Conservation (phyloP, 1,284 basidiomycete species). For the Amylostereum chailletii region DNA sequence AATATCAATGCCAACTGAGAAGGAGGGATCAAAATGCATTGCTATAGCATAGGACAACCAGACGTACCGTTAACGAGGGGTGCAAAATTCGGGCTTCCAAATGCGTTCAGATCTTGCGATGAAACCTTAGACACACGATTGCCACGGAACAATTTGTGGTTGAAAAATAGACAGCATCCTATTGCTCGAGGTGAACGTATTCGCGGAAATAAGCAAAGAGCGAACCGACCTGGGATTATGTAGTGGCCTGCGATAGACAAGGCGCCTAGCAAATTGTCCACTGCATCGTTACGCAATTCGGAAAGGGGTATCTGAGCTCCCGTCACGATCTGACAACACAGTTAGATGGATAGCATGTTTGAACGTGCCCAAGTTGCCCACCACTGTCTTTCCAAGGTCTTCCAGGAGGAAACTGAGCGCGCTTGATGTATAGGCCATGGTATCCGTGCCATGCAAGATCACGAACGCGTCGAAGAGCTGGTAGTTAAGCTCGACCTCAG, state of each 20-base stretch:
- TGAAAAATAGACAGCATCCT: constrained; percentile 86
- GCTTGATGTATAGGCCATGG: constrained; percentile 85
- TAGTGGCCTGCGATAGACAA: constrained; percentile 84
- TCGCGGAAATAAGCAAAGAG: not conserved
- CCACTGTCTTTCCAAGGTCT: constrained; percentile 84
- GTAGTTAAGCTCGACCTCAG: constrained; percentile 89
- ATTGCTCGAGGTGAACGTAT: constrained; percentile 1
- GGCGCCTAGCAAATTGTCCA: constrained; percentile 84
- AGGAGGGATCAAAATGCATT: not conserved
- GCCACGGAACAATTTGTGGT: constrained; percentile 80
- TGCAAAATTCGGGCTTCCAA: constrained; percentile 79
- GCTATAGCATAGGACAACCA: not conserved
- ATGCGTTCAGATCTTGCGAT: constrained; percentile 81
- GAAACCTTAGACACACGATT: constrained; percentile 84
- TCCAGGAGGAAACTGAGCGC: constrained; percentile 86
- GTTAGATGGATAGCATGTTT: not conserved
- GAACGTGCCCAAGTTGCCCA: constrained; percentile 21
- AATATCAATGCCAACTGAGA: constrained; percentile 80
- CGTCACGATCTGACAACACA: constrained; percentile 61
- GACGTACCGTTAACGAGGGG: constrained; percentile 72
- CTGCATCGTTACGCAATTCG: constrained; percentile 82
- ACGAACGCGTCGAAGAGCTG: constrained; percentile 81
- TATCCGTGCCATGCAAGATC: constrained; percentile 88
- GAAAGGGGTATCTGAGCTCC: constrained; percentile 91
- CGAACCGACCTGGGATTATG: constrained; percentile 69